These are phyloP conservation scores for Petunia hybrid DNA, from an alignment of 305 asterid genomes.

Conservation along the genomic window DNA sequence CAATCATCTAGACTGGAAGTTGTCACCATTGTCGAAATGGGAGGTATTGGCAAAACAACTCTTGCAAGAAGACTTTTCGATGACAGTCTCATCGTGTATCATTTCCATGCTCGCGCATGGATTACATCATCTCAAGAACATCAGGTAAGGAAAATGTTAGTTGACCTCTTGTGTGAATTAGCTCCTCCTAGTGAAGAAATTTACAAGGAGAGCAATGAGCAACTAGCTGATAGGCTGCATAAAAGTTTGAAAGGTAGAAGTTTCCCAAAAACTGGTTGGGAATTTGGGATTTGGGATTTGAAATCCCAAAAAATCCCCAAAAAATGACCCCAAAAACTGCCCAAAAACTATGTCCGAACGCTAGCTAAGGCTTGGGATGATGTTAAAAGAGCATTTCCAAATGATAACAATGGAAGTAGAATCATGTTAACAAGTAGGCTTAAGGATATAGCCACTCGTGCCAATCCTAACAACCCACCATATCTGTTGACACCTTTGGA, in stretches of 20 bases:
- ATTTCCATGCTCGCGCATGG: not conserved
- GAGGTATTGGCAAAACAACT: too few species aligned
- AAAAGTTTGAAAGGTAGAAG: not conserved
- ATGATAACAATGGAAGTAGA: not conserved
- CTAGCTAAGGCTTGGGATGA: slow-evolving; percentile 23
- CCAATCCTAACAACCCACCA: slow-evolving; percentile 3
- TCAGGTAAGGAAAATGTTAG: not conserved
- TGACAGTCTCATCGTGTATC: not conserved
- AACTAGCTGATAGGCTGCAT: not conserved
- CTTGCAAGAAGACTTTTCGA: not conserved
- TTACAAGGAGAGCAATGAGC: not conserved
- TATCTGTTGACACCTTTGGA: not conserved
- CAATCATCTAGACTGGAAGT: not conserved
- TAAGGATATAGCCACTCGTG: not conserved
- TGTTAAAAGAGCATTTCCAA: not conserved
- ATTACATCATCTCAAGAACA: not conserved
- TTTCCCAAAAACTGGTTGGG: too few species aligned
- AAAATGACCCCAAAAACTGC: too few species aligned
- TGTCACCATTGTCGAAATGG: not conserved
- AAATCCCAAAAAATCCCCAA: too few species aligned
- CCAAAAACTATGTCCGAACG: too few species aligned
- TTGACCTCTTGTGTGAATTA: not conserved
- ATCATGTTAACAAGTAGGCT: too few species aligned
- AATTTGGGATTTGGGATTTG: too few species aligned
- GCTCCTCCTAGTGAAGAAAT: not conserved